Evolutionary conservation across 176 grass and related monocot genomes (phyloP), one percentile per base, ranked within the genome.

Genomic region (Hyparrhenia diplandra): DNA sequence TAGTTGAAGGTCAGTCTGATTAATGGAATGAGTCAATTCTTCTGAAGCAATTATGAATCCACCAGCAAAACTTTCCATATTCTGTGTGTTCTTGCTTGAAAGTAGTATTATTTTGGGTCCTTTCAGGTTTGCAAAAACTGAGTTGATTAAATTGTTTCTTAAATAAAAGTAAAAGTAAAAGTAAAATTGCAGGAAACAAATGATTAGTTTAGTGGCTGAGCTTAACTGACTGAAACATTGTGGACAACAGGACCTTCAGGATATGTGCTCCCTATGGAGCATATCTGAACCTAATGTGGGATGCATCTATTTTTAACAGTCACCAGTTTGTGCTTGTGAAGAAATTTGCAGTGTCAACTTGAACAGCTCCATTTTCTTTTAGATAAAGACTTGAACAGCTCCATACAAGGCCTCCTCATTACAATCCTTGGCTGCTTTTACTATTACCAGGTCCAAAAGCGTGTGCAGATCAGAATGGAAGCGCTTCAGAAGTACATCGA

Each of bases 391-490:
- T n/a, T n/a, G n/a, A n/a, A n/a, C n/a, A n/a, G n/a, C n/a, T n/a
- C n/a, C n/a, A n/a, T n/a, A n/a, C n/a, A n/a, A 4, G 18, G 37
- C 13, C 3, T 69, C 5, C 34, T 64, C 1, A 7, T 72, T 52
- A 42, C 43, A 31, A 8, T 21, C 13, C 16, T 16, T 36, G 31
- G 82, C 68, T 65, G 8, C 2, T 83, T 67, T 49, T 60, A 28
- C 36, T 34, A 39, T 84, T 3, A 67, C 25, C 86, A 95, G 97
- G 90, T 96, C 72, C 93, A 99, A 80, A 99, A 96, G 77, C 97
- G 93, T 69, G 91, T 99, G 24, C 93, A 99, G 69, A 95, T 99
- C 69, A 76, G 97, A 89, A 96, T 89, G 79, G 93, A 95, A 66
- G 92, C 92, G 13, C 90, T 93, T 54, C 87, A 91, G 12, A 99